Evolutionary conservation across 1,284 basidiomycete species (phyloP).

Genomic region (Neolentinus lepideus): DNA sequence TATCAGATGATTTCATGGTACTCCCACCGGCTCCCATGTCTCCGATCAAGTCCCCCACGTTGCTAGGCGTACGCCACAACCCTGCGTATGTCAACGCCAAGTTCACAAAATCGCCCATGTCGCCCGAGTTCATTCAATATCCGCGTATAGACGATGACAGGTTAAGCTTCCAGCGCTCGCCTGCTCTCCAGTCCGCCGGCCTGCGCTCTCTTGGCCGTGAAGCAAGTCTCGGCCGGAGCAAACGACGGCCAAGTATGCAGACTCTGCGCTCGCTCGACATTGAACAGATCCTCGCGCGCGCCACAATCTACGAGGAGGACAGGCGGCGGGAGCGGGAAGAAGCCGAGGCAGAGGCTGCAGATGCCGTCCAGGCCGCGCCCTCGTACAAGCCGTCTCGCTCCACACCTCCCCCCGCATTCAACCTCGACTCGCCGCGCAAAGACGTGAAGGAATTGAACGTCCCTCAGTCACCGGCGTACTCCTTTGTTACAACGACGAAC

Average conservation of each 20-base stretch:
- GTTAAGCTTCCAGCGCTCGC: not conserved
- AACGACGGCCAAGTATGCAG: conserved; percentile 4
- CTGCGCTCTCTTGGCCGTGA: conserved; percentile 6
- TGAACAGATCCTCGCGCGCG: conserved; percentile 46
- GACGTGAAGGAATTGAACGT: not conserved
- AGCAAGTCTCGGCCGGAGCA: not conserved
- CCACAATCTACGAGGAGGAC: conserved; percentile 23
- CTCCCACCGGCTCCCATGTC: not conserved
- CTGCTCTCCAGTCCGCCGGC: not conserved
- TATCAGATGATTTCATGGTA: not conserved
- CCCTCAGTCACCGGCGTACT: not conserved
- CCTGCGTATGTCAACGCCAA: not conserved
- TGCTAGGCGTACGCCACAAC: not conserved
- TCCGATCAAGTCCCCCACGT: not conserved
- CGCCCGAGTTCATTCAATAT: not conserved
- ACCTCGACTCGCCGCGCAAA: not conserved
- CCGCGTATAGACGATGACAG: not conserved
- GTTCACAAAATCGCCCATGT: not conserved
- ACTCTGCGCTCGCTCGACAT: conserved; percentile 36
- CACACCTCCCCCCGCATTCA: not conserved
- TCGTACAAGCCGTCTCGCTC: not conserved
- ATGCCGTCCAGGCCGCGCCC: not conserved
- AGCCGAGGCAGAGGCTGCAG: not conserved
- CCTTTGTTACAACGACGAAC: not conserved
- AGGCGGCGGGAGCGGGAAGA: not conserved